A percentile compares a stretch with the other conserved stretches of the same genome.
Conservation (phyloP, 1,284 basidiomycete species). For the Cutaneotrichosporon arboriforme region DNA sequence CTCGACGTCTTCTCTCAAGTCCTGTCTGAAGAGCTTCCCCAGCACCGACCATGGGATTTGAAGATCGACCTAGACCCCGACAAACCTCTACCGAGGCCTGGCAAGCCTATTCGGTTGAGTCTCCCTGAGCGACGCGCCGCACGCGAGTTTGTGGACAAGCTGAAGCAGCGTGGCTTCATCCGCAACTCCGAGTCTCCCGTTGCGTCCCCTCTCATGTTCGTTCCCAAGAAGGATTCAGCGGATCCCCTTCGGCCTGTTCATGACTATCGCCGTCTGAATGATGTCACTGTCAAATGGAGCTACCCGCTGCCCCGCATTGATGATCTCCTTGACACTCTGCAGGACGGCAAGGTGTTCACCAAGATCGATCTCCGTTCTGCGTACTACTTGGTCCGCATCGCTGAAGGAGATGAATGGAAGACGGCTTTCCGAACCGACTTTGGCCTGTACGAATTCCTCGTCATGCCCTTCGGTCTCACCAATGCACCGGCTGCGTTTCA, state of each 20-base stretch:
- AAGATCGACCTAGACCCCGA: too few species aligned
- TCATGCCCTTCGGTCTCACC: slow-evolving; percentile 50
- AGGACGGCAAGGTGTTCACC: slow-evolving; percentile 27
- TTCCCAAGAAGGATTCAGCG: slow-evolving; percentile 53
- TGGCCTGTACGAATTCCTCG: slow-evolving; percentile 47
- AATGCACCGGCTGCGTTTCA: slow-evolving; percentile 49
- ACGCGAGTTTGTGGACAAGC: too few species aligned
- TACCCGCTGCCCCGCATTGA: slow-evolving; percentile 27
- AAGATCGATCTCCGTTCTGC: slow-evolving; percentile 39
- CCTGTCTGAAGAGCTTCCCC: too few species aligned
- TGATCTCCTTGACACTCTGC: slow-evolving; percentile 37
- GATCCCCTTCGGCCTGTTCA: slow-evolving; percentile 48
- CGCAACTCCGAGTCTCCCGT: slow-evolving; percentile 31
- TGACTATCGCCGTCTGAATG: slow-evolving; percentile 52
- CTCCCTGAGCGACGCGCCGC: too few species aligned
- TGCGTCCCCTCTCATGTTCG: slow-evolving; percentile 51
- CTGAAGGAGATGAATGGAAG: slow-evolving; percentile 40
- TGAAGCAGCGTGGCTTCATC: slow-evolving; percentile 42
- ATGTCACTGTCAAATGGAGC: slow-evolving; percentile 46
- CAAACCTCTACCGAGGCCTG: too few species aligned
- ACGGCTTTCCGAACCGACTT: slow-evolving; percentile 43
- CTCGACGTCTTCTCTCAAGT: too few species aligned
- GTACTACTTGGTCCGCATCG: slow-evolving; percentile 39
- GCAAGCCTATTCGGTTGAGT: too few species aligned
- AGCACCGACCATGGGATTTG: too few species aligned